Percentiles rank a stretch among this genome's conserved stretches.
Evolutionary conservation across 2,329 filamentous ascomycete genomes (phyloP).

Genomic region (Epicoccum sorghinum): DNA sequence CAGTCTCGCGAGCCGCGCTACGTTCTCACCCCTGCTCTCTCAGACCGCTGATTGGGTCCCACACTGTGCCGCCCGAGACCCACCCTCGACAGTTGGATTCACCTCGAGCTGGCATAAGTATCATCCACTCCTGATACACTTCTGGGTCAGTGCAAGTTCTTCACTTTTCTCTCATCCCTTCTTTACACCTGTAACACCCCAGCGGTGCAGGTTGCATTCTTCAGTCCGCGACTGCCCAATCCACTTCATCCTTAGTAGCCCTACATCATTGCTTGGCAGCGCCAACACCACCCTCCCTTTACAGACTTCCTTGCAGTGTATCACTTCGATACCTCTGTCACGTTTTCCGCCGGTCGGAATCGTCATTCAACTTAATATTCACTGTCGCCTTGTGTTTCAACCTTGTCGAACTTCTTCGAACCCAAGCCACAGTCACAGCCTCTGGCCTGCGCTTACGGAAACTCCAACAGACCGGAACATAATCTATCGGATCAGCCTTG

Average conservation of each 20-base stretch:
- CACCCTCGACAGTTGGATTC: constrained; percentile 32
- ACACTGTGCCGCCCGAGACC: constrained; percentile 31
- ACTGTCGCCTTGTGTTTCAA: constrained; percentile 34
- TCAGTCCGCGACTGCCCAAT: constrained; percentile 25
- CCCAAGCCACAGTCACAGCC: constrained; percentile 42
- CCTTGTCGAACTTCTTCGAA: constrained; percentile 27
- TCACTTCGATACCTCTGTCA: constrained; percentile 20
- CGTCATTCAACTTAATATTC: constrained; percentile 34
- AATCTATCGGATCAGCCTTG: constrained; percentile 30
- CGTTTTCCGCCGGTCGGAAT: constrained; percentile 43
- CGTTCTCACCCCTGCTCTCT: constrained; percentile 25
- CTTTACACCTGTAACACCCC: constrained; percentile 33
- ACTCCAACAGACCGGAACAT: constrained; percentile 38
- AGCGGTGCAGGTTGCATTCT: constrained; percentile 37
- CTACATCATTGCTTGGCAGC: constrained; percentile 32
- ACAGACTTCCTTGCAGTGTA: constrained; percentile 28
- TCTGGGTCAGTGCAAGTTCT: constrained; percentile 40
- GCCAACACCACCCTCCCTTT: constrained; percentile 33
- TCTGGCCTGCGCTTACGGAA: constrained; percentile 44
- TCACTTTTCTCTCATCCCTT: constrained; percentile 32
- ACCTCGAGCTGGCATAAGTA: constrained; percentile 40
- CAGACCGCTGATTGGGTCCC: constrained; percentile 38
- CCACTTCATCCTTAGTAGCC: constrained; percentile 26
- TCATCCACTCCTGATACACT: constrained; percentile 30
- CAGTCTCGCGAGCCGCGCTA: constrained; percentile 39